A percentile compares a stretch with the other conserved stretches of the same genome.
These are phyloP conservation scores for Cryphonectria japonica DNA, from an alignment of 2,329 filamentous ascomycete genomes.

Conservation along the genomic window DNA sequence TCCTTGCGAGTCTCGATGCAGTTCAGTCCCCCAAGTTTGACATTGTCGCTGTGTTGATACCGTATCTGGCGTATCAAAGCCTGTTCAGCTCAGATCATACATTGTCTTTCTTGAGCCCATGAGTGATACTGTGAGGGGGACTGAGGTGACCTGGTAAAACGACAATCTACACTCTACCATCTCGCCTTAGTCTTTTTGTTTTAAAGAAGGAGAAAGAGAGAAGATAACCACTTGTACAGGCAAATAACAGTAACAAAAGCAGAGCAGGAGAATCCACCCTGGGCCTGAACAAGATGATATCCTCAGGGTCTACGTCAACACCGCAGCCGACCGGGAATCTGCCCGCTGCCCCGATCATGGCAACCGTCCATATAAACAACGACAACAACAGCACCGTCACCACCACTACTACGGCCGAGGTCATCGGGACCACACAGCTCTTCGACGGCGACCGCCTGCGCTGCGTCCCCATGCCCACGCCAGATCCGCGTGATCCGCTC, in stretches of 20 bases:
- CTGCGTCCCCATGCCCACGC: slow-evolving; percentile 37
- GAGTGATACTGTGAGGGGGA: not conserved
- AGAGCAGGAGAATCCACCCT: not conserved
- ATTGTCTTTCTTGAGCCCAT: not conserved
- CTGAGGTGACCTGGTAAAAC: not conserved
- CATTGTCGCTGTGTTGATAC: not conserved
- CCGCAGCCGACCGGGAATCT: not conserved
- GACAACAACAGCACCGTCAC: not conserved
- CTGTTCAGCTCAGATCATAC: not conserved
- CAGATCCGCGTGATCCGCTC: slow-evolving; percentile 36
- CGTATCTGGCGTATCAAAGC: not conserved
- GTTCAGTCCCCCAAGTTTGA: not conserved
- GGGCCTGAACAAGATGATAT: no score
- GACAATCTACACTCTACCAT: not conserved
- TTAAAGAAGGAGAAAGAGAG: not conserved
- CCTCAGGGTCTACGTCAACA: not conserved
- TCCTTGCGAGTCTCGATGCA: not conserved
- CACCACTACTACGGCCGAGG: slow-evolving; percentile 25
- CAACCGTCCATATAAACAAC: not conserved
- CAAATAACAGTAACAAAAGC: not conserved
- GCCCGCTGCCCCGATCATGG: not conserved
- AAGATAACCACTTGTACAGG: not conserved
- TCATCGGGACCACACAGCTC: slow-evolving; percentile 35
- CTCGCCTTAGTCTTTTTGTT: not conserved
- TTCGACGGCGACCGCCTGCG: slow-evolving; percentile 32